A percentile compares a stretch with the other conserved stretches of the same genome.
phyloP scores from a whole-genome alignment of 1,139 yeast genomes.

The Magnusiomyces clavatus region DNA sequence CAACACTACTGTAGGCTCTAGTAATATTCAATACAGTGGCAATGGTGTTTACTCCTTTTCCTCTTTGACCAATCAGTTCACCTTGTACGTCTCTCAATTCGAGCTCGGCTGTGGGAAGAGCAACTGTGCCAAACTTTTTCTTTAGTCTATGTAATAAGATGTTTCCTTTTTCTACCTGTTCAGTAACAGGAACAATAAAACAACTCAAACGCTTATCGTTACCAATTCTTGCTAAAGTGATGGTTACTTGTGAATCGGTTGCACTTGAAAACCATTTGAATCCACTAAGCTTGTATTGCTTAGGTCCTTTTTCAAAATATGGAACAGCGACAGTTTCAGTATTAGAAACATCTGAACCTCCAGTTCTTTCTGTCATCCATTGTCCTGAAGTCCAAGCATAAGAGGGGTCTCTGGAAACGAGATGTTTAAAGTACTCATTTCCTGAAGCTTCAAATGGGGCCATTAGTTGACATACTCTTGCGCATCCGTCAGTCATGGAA shows the following conservation, averaged over 20 bases:
- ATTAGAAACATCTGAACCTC: slow-evolving; percentile 29
- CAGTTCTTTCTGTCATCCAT: slow-evolving; percentile 32
- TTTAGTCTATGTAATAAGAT: slow-evolving; percentile 27
- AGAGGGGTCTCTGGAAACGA: slow-evolving; percentile 23
- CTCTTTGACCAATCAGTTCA: slow-evolving; percentile 24
- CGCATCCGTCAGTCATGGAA: slow-evolving; percentile 33
- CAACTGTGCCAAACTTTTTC: slow-evolving; percentile 29
- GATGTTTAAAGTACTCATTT: slow-evolving; percentile 18
- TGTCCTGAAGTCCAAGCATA: slow-evolving; percentile 30
- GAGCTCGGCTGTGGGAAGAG: slow-evolving; percentile 30
- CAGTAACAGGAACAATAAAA: slow-evolving; percentile 24
- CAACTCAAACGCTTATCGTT: slow-evolving; percentile 22
- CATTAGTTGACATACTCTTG: slow-evolving; percentile 24
- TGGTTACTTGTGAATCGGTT: slow-evolving; percentile 28
- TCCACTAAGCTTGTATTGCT: slow-evolving; percentile 22
- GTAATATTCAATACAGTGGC: slow-evolving; percentile 28
- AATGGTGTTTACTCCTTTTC: slow-evolving; percentile 28
- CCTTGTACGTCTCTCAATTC: slow-evolving; percentile 24
- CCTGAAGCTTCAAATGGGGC: slow-evolving; percentile 15
- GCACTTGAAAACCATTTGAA: slow-evolving; percentile 33
- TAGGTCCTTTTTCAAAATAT: slow-evolving; percentile 7
- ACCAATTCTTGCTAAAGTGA: slow-evolving; percentile 25
- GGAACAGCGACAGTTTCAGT: slow-evolving; percentile 26
- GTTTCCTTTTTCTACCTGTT: slow-evolving; percentile 18
- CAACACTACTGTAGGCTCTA: slow-evolving; percentile 24